A percentile compares a stretch with the other conserved stretches of the same genome.
phyloP scores from a whole-genome alignment of 768 basidiomycete species.

The Leccinum subgranulosum region DNA sequence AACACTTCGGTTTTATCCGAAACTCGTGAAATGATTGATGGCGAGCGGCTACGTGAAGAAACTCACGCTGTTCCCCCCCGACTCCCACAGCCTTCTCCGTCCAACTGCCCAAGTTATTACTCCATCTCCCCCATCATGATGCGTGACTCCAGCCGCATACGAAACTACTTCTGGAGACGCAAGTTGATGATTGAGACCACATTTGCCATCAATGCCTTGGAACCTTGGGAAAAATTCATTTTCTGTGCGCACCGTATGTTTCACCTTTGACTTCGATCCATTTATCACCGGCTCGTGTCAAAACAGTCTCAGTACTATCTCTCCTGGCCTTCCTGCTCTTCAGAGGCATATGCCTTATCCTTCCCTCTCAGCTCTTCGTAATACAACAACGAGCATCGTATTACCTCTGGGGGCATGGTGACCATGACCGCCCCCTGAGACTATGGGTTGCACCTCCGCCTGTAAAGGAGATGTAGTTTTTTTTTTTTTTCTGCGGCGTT shows the following conservation, averaged over 20 bases:
- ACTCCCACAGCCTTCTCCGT: neutral
- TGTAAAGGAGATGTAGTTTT: conserved; percentile 24
- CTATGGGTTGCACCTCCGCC: conserved; percentile 22
- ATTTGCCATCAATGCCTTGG: conserved; percentile 56
- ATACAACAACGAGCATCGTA: conserved; percentile 54
- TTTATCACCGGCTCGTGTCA: neutral
- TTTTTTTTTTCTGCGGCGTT: neutral
- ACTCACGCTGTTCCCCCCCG: neutral
- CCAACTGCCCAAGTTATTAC: neutral
- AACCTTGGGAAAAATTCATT: conserved; percentile 67
- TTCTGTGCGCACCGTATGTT: conserved; percentile 42
- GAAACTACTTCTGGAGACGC: conserved; percentile 46
- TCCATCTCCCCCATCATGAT: neutral
- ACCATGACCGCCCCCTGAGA: conserved; percentile 24
- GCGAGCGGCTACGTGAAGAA: too few relatives aligned
- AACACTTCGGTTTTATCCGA: neutral
- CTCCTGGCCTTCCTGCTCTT: conserved; percentile 44
- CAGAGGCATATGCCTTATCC: conserved; percentile 51
- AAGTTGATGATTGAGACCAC: conserved; percentile 58
- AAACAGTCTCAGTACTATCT: conserved; percentile 39
- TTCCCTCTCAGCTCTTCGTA: conserved; percentile 54
- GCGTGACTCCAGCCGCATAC: conserved; percentile 19
- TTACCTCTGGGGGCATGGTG: conserved; percentile 59
- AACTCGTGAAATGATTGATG: neutral
- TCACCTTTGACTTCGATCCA: neutral